phyloP scores from a whole-genome alignment of 768 basidiomycete species.

The Boletus vinaceobasis region DNA sequence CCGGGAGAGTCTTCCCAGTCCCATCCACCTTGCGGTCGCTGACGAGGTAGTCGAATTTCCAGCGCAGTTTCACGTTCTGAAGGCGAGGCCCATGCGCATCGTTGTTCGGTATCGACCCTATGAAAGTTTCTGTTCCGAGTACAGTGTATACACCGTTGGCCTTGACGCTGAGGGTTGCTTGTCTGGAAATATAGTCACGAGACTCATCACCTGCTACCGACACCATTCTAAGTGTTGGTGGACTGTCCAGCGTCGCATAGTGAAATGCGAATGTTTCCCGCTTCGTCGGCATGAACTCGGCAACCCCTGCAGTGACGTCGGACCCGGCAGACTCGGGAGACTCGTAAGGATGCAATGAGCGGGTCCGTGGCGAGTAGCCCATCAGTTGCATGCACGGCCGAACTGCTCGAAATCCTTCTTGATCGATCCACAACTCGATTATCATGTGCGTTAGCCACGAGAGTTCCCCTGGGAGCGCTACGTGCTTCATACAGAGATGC shows the following conservation, averaged over 20 bases:
- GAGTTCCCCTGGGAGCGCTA: slow-evolving; percentile 37
- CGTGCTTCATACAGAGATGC: slow-evolving; percentile 11
- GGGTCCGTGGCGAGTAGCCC: slow-evolving; percentile 42
- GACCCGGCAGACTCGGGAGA: slow-evolving; percentile 25
- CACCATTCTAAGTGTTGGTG: slow-evolving; percentile 68
- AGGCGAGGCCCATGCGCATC: slow-evolving; percentile 15
- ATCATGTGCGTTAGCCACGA: slow-evolving; percentile 52
- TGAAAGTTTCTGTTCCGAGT: slow-evolving; percentile 55
- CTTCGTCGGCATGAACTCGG: slow-evolving; percentile 61
- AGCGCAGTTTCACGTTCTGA: slow-evolving; percentile 46
- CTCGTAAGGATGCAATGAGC: slow-evolving; percentile 27
- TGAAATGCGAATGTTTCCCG: slow-evolving; percentile 67
- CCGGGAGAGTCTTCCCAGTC: slow-evolving; percentile 46
- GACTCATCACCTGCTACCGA: slow-evolving; percentile 64
- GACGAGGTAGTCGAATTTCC: slow-evolving; percentile 81
- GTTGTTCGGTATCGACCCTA: slow-evolving; percentile 14
- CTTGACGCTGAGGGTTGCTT: slow-evolving; percentile 68
- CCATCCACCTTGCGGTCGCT: slow-evolving; percentile 50
- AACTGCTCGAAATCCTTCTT: slow-evolving; percentile 74
- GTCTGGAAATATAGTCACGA: slow-evolving; percentile 72
- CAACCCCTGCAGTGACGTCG: slow-evolving; percentile 44
- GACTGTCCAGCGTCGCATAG: slow-evolving; percentile 60
- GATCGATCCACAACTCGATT: slow-evolving; percentile 73
- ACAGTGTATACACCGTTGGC: slow-evolving; percentile 74
- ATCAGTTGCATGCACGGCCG: slow-evolving; percentile 56